These are phyloP conservation scores for Nicotiana benthamiana DNA, from an alignment of 257 asterid species.

Conservation along the genomic window DNA sequence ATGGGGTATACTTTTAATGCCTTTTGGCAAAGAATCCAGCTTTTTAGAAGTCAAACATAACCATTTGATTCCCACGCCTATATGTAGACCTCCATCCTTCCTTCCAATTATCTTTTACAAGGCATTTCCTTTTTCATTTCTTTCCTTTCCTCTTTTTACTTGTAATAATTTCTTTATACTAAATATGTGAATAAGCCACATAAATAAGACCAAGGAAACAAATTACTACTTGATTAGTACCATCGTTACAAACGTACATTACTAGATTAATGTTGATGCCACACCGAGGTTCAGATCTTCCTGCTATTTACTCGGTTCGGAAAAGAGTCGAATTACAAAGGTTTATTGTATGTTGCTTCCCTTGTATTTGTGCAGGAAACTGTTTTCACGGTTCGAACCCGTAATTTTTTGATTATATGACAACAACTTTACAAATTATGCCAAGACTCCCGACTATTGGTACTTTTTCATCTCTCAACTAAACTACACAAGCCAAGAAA, in stretches of 20 bases:
- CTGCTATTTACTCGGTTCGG: fast-evolving
- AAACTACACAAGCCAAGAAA: background rate
- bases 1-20: no score
- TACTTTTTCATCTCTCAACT: background rate
- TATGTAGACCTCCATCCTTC: background rate
- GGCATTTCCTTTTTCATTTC: background rate
- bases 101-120: background rate
- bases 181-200: background rate
- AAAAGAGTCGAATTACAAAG: no score
- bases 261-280: no score
- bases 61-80: background rate
- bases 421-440: no score
- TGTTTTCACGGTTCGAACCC: no score
- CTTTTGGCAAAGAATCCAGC: no score
- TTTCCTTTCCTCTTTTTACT: background rate
- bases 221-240: background rate
- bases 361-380: no score
- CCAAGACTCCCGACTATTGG: background rate
- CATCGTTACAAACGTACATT: background rate
- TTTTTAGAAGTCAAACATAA: background rate
- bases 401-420: no score
- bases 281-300: no score
- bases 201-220: background rate
- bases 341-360: no score
- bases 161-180: background rate